These are phyloP conservation scores for Arxiozyma bovina DNA, from an alignment of 1,139 yeast species.

Conservation along the genomic window DNA sequence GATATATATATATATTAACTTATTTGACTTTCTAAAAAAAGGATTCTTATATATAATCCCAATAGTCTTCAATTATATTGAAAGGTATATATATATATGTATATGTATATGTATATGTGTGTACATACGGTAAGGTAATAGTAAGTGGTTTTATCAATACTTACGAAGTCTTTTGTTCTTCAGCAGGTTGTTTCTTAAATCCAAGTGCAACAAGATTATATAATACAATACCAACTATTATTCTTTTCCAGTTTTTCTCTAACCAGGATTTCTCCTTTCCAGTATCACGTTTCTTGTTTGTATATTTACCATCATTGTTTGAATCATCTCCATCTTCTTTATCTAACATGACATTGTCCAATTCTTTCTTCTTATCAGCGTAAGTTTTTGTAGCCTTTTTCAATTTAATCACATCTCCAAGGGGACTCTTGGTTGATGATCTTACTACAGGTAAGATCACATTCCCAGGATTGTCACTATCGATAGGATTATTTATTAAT, in stretches of 20 bases:
- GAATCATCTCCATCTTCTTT: conserved; percentile 9
- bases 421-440: conserved; percentile 17
- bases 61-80: too few species aligned
- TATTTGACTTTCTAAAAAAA: too few species aligned
- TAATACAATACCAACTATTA: conserved; percentile 22
- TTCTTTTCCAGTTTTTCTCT: conserved; percentile 27
- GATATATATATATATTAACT: neutral
- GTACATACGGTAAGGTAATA: neutral
- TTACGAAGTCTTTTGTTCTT: neutral
- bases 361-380: conserved; percentile 22
- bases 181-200: neutral
- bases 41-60: too few species aligned
- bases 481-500: conserved; percentile 10
- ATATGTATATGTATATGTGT: neutral
- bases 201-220: conserved; percentile 14
- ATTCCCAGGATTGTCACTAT: neutral
- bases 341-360: conserved; percentile 1
- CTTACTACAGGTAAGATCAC: conserved; percentile 7
- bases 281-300: conserved; percentile 5
- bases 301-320: conserved; percentile 9
- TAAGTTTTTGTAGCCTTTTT: conserved; percentile 28
- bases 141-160: neutral
- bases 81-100: neutral
- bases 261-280: conserved; percentile 20
- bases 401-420: conserved; percentile 18